These are phyloP conservation scores for Macrophomina tecta DNA, from an alignment of 2,329 filamentous ascomycete species.

Conservation along the genomic window DNA sequence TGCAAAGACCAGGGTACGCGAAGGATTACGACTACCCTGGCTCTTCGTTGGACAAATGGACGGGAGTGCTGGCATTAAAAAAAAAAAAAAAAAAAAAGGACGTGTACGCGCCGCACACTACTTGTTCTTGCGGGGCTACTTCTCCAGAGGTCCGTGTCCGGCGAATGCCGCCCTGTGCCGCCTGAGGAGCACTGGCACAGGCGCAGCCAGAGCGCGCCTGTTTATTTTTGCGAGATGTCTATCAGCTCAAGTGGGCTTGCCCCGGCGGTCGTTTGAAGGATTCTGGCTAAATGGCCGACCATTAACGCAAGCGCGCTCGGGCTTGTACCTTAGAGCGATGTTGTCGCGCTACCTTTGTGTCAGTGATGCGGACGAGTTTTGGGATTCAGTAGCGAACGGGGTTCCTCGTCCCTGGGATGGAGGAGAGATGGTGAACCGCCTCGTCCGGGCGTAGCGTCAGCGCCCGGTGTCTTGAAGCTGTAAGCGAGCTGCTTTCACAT, in stretches of 20 bases:
- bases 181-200: slow-evolving; percentile 2
- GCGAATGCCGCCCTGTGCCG: slow-evolving; percentile 13
- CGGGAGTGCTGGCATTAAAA: slow-evolving; percentile 2
- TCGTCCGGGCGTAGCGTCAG: not conserved
- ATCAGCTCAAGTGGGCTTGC: not conserved
- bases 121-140: not conserved
- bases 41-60: not conserved
- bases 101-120: slow-evolving; percentile 1
- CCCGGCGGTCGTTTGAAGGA: not conserved
- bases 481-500: slow-evolving; percentile 1
- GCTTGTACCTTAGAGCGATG: not conserved
- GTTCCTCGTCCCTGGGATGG: not conserved
- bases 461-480: not conserved
- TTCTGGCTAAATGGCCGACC: slow-evolving; percentile 12
- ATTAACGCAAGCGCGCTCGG: not conserved
- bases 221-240: not conserved
- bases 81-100: not conserved
- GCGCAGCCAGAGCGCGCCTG: not conserved
- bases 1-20: slow-evolving; percentile 11
- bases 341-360: not conserved
- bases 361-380: not conserved
- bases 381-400: not conserved
- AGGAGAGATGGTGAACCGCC: not conserved
- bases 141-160: not conserved
- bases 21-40: slow-evolving; percentile 20